Base-by-base conservation (phyloP, 352 stramenopile species). In the Phytophthora pini region DNA sequence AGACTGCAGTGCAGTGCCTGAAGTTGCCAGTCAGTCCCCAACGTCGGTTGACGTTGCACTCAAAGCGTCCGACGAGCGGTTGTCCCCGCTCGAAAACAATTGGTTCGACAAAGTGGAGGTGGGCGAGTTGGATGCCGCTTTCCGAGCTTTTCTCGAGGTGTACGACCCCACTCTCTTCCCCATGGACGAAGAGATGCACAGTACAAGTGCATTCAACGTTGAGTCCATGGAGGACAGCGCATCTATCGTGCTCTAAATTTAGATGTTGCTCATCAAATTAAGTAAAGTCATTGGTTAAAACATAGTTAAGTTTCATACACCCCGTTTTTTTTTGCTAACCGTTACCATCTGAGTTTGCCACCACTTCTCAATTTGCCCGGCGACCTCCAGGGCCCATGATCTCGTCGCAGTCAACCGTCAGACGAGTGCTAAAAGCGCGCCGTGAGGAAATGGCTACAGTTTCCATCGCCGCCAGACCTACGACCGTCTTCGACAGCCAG, bases 51-150 rank as follows among this genome's bases (percentile, higher is more conserved):
- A 73, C 24, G 31, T 26, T n/a, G 9, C 27, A 15, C 9, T 39
- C 3, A 56, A 13, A 6, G 20, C 40, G 22, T 10, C 31, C 5
- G 13, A 57, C 8, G 39, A 46, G 20, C 31, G 6, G 2, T 20
- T 63, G 26, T 24, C 36, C 2, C 59, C 53, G 6, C 47, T 73
- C 1, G 59, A 73, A 41, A 60, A 12, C 44, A 69, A 65, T 40
- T 70, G 65, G 65, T 69, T 68, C 53, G 65, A 73, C 20, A 69
- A 68, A 11, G 65, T 73, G 41, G 17, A 56, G 10, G 36, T 69
- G 10, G 20, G 49, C 27, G 57, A 73, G 17, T 27, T 73, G 41
- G 65, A 73, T 49, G 52, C 65, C 10, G 65, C 59, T 11, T 69
- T 73, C 41, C 52, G 13, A 26, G 52, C 65, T 3, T 69, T 73